These are phyloP conservation scores for Chytridium lagenaria DNA, from an alignment of 371 early-diverging fungal genomes.

Conservation along the genomic window DNA sequence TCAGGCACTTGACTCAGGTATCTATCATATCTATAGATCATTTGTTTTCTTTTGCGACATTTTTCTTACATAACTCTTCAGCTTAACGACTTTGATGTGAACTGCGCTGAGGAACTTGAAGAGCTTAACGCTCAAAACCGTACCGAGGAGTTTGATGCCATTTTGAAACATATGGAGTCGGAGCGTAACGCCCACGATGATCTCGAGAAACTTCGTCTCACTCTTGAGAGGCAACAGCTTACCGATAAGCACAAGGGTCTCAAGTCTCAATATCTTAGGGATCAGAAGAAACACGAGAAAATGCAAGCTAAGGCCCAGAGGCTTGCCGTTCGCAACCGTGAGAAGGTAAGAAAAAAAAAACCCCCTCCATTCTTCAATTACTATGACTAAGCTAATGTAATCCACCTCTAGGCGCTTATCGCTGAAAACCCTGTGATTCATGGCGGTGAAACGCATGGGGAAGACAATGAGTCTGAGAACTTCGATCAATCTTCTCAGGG, in stretches of 20 bases:
- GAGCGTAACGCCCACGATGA: constrained; percentile 14
- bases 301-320: constrained; percentile 24
- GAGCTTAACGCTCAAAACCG: constrained; percentile 20
- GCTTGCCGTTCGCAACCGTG: constrained; percentile 25
- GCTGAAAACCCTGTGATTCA: constrained; percentile 31
- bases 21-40: too few relatives aligned
- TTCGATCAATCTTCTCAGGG: background rate
- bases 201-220: constrained; percentile 24
- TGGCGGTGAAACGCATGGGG: background rate
- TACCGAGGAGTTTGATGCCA: constrained; percentile 31
- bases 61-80: too few relatives aligned
- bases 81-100: constrained; percentile 38
- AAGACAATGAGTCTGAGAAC: constrained; percentile 8
- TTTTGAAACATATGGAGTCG: constrained; percentile 22
- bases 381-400: too few relatives aligned
- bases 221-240: constrained; percentile 17
- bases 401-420: constrained; percentile 25
- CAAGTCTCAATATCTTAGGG: constrained; percentile 4
- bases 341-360: constrained; percentile 31
- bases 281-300: constrained; percentile 22
- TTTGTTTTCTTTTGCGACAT: too few relatives aligned
- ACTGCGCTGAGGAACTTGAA: constrained; percentile 34
- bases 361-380: background rate
- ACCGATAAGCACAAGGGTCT: constrained; percentile 26
- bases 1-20: constrained; percentile 33